These are phyloP conservation scores for Hypoxylon sp. DNA, from an alignment of 2,329 filamentous ascomycete species.

Conservation along the genomic window DNA sequence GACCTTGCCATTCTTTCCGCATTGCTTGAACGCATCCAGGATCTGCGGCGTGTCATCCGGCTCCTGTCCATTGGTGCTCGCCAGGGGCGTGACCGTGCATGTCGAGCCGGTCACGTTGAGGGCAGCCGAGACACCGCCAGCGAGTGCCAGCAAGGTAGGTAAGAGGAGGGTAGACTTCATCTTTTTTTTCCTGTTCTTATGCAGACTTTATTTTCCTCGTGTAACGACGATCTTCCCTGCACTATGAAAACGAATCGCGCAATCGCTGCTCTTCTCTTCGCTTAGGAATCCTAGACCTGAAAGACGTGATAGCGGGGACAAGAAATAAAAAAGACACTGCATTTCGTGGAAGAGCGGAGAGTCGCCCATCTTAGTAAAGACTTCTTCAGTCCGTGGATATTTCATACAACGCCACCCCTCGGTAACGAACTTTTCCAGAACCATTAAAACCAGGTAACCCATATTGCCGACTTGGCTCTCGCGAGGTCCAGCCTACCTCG, in stretches of 20 bases:
- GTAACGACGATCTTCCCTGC: not conserved
- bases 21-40: constrained; percentile 64
- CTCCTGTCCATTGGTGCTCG: constrained; percentile 39
- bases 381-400: constrained; percentile 17
- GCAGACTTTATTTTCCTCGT: not conserved
- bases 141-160: constrained; percentile 31
- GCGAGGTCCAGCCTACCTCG: constrained; percentile 36
- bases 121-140: constrained; percentile 39
- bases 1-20: constrained; percentile 64
- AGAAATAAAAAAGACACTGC: constrained; percentile 22
- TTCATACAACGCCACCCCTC: constrained; percentile 32
- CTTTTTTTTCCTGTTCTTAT: constrained; percentile 14
- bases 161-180: constrained; percentile 39
- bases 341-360: constrained; percentile 19
- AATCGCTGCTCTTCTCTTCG: constrained; percentile 22
- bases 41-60: constrained; percentile 67
- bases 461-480: constrained; percentile 37
- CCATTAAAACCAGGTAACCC: constrained; percentile 27
- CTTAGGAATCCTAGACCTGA: constrained; percentile 2
- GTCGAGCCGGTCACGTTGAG: constrained; percentile 50
- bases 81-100: constrained; percentile 52
- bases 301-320: constrained; percentile 12
- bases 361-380: constrained; percentile 20
- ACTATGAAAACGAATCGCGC: constrained; percentile 19
- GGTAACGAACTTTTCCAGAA: constrained; percentile 19